phyloP scores from a whole-genome alignment of 108 stramenopile species.

The Nannochloropsis granulata region DNA sequence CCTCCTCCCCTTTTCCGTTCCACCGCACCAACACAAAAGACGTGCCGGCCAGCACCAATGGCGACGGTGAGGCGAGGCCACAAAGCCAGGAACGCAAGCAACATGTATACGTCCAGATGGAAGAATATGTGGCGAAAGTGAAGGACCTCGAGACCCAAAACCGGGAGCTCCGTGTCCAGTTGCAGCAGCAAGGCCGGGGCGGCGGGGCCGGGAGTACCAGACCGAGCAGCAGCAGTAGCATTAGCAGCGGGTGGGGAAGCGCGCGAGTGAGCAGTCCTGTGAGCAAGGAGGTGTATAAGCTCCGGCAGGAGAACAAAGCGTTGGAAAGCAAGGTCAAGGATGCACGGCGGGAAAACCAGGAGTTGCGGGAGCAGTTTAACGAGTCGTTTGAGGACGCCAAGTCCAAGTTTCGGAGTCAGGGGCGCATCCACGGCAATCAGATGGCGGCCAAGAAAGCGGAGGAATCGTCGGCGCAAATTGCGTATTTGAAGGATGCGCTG shows the following conservation, averaged over 20 bases:
- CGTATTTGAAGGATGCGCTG: neutral
- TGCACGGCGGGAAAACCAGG: neutral
- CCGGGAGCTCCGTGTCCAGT: neutral
- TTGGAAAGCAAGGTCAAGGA: neutral
- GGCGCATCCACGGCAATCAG: neutral
- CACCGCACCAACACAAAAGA: neutral
- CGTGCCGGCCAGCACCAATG: neutral
- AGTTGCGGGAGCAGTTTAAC: neutral
- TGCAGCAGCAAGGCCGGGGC: neutral
- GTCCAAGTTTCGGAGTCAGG: neutral
- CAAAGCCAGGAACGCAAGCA: neutral
- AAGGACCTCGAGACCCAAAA: neutral
- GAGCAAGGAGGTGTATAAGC: neutral
- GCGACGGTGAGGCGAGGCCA: neutral
- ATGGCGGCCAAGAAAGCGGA: neutral
- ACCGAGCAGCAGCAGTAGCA: neutral
- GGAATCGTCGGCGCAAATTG: neutral
- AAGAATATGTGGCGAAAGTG: neutral
- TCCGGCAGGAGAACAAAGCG: neutral
- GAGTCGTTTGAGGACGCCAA: neutral
- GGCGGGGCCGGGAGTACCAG: neutral
- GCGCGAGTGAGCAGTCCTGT: no score
- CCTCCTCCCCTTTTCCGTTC: neutral
- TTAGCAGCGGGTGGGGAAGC: no score
- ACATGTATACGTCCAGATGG: neutral